Evolutionary conservation across 352 stramenopile species (phyloP).

Genomic region (Phytophthora fragariae): DNA sequence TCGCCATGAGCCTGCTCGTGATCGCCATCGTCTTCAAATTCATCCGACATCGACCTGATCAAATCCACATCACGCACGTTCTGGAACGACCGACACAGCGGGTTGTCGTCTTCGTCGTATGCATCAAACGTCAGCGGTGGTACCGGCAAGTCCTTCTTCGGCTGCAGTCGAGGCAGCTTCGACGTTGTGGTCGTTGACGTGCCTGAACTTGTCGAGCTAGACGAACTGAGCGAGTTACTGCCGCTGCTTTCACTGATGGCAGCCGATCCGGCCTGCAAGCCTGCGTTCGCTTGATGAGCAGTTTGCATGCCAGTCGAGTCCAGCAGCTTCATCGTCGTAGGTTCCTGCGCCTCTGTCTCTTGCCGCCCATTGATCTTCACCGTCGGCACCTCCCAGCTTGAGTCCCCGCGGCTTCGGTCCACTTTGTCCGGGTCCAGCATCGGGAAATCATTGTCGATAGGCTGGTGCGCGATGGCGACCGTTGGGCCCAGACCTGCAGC

Average conservation of each 20-base stretch:
- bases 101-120: constrained; percentile 62
- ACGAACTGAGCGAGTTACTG: constrained; percentile 10
- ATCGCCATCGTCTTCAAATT: constrained; percentile 32
- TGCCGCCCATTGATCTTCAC: constrained; percentile 10
- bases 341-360: constrained; percentile 10
- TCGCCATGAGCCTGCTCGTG: constrained; percentile 30
- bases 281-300: constrained; percentile 25
- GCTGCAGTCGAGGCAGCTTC: constrained; percentile 34
- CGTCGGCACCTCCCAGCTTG: constrained; percentile 45
- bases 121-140: constrained; percentile 34
- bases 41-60: constrained; percentile 23
- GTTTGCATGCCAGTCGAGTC: constrained; percentile 26
- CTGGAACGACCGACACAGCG: constrained; percentile 55
- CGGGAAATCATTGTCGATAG: constrained; percentile 33
- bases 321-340: constrained; percentile 19
- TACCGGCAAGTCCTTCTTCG: constrained; percentile 29
- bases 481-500: constrained; percentile 15
- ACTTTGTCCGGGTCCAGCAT: constrained; percentile 47
- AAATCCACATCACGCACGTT: constrained; percentile 66
- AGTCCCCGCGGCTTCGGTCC: constrained; percentile 47
- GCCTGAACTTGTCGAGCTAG: constrained; percentile 15
- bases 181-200: constrained; percentile 18
- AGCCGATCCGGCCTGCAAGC: constrained; percentile 5
- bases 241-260: constrained; percentile 20
- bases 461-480: constrained; percentile 3